Percentiles rank a stretch among this genome's conserved stretches.
Evolutionary conservation across 2,329 filamentous ascomycete species (phyloP).

Genomic region (Fusarium devonianum): DNA sequence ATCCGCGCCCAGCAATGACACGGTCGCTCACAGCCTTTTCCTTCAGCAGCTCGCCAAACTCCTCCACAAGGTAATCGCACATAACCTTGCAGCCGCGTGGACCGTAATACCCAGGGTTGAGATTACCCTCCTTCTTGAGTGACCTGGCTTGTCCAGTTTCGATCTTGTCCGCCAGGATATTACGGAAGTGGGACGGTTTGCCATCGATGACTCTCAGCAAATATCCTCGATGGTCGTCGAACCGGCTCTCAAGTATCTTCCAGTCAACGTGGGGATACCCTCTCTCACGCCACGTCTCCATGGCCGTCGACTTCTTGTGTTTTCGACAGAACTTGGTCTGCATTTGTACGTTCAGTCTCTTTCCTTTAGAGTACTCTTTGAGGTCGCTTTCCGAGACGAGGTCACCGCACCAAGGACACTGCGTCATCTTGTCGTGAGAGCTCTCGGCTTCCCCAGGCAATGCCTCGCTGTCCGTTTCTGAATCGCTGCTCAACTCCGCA

Average conservation of each 20-base stretch:
- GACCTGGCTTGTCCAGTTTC: constrained; percentile 64
- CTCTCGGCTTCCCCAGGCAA: constrained; percentile 11
- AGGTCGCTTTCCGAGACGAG: constrained; percentile 63
- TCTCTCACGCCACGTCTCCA: constrained; percentile 54
- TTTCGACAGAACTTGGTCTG: constrained; percentile 70
- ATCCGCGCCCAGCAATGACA: constrained; percentile 71
- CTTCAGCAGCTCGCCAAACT: constrained; percentile 67
- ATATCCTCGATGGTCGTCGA: constrained; percentile 61
- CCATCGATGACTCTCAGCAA: constrained; percentile 68
- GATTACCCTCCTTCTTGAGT: constrained; percentile 63
- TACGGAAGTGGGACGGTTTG: constrained; percentile 67
- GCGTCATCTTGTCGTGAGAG: constrained; percentile 31
- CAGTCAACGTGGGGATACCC: constrained; percentile 78
- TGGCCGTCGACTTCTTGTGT: constrained; percentile 65
- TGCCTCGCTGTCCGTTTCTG: constrained; percentile 6
- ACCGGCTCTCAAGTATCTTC: constrained; percentile 64
- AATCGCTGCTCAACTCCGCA: constrained; percentile 20
- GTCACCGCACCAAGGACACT: constrained; percentile 73
- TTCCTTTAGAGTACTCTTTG: constrained; percentile 57
- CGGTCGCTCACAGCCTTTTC: constrained; percentile 68
- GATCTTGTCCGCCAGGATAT: constrained; percentile 61
- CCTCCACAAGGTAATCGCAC: constrained; percentile 70
- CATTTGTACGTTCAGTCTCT: constrained; percentile 61
- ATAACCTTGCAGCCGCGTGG: constrained; percentile 75
- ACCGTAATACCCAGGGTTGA: constrained; percentile 85